Conservation (phyloP, 2,329 filamentous ascomycete species). For the Chaetomium olivaceum region DNA sequence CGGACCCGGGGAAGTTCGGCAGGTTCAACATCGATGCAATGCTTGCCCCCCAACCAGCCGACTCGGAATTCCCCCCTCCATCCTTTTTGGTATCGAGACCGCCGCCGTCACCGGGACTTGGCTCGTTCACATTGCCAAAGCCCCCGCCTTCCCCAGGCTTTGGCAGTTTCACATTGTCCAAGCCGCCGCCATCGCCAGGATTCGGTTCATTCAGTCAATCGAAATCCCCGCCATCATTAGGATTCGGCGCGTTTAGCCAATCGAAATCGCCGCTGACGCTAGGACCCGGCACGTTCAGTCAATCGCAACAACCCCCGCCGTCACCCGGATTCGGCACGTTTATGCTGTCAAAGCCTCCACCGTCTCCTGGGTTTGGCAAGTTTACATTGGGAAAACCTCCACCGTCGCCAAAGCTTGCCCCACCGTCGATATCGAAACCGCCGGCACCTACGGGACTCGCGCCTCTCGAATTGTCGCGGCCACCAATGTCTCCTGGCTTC, state of each 20-base stretch:
- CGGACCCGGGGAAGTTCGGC: slow-evolving; percentile 43
- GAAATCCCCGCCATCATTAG: slow-evolving; percentile 26
- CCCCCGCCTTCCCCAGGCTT: slow-evolving; percentile 15
- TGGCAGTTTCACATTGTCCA: slow-evolving; percentile 22
- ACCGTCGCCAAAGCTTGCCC: slow-evolving; percentile 41
- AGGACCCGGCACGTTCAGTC: slow-evolving; percentile 8
- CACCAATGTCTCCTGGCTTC: slow-evolving; percentile 31
- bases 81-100: slow-evolving; percentile 30
- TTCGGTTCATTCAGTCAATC: slow-evolving; percentile 15
- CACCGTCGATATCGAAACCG: slow-evolving; percentile 7
- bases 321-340: slow-evolving; percentile 20
- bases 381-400: slow-evolving; percentile 38
- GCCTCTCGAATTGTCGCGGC: slow-evolving; percentile 14
- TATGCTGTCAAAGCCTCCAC: slow-evolving; percentile 38
- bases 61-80: slow-evolving; percentile 33
- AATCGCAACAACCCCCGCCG: slow-evolving; percentile 35
- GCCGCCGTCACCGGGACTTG: slow-evolving; percentile 34
- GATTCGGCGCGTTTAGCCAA: slow-evolving; percentile 17
- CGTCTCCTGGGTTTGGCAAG: slow-evolving; percentile 21
- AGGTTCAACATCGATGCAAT: slow-evolving; percentile 45
- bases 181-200: slow-evolving; percentile 45
- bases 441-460: slow-evolving; percentile 28
- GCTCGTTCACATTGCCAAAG: neutral
- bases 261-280: slow-evolving; percentile 28
- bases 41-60: slow-evolving; percentile 41